These are phyloP conservation scores for Claviceps quebecensis DNA, from an alignment of 2,329 filamentous ascomycete genomes.

Conservation along the genomic window DNA sequence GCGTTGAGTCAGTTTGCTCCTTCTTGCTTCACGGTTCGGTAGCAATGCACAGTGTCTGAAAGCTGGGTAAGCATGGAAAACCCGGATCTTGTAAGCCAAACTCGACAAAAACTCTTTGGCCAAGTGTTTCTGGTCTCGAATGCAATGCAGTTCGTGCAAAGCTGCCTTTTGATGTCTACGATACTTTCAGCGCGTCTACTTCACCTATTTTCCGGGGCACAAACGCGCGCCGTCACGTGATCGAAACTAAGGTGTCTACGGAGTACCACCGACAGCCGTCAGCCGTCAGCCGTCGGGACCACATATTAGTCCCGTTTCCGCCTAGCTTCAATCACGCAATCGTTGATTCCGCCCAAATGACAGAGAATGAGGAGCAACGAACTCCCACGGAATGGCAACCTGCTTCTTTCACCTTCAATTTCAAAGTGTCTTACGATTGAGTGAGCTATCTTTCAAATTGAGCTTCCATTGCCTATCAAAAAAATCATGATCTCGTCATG, in stretches of 20 bases:
- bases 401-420: slow-evolving; percentile 10
- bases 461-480: slow-evolving; percentile 11
- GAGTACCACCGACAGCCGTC: too few relatives aligned
- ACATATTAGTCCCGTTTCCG: slow-evolving; percentile 7
- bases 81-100: not conserved
- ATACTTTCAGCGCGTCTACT: too few relatives aligned
- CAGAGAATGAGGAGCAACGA: slow-evolving; percentile 9
- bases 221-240: slow-evolving; percentile 3
- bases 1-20: not conserved
- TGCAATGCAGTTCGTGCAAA: too few relatives aligned
- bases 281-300: slow-evolving; percentile 1
- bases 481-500: slow-evolving; percentile 7
- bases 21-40: not conserved
- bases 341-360: slow-evolving; percentile 12
- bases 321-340: slow-evolving; percentile 20
- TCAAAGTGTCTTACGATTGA: slow-evolving; percentile 3
- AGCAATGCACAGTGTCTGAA: not conserved
- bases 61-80: not conserved
- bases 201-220: not conserved
- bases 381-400: slow-evolving; percentile 5
- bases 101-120: not conserved
- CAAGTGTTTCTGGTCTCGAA: not conserved
- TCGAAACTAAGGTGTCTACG: not conserved
- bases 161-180: not conserved
- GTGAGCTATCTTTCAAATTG: slow-evolving; percentile 3